phyloP scores from a whole-genome alignment of 208 protist species.

The Trypanosoma melophagium region DNA sequence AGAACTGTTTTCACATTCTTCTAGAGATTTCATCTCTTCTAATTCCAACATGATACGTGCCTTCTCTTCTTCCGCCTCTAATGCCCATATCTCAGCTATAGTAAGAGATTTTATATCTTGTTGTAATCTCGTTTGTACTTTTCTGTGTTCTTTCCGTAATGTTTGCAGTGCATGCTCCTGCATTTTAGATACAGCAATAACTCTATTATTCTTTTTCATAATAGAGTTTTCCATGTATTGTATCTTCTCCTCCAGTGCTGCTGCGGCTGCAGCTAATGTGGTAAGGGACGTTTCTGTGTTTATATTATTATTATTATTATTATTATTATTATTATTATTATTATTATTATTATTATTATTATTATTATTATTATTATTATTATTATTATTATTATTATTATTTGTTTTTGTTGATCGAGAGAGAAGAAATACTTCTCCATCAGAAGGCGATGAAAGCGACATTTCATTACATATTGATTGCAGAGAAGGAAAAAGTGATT shows the following conservation, averaged over 20 bases:
- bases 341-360: too few species aligned
- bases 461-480: background rate
- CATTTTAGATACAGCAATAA: background rate
- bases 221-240: conserved; percentile 3
- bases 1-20: background rate
- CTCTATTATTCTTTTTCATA: background rate
- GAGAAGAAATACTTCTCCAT: conserved; percentile 2
- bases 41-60: conserved; percentile 1
- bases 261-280: background rate
- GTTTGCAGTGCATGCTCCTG: background rate
- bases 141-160: background rate
- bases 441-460: background rate
- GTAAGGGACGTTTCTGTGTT: background rate
- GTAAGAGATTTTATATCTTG: background rate
- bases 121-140: background rate
- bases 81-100: background rate
- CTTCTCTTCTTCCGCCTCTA: conserved; percentile 3
- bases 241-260: conserved; percentile 10
- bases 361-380: too few species aligned
- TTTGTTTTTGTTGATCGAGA: background rate
- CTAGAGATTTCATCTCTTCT: conserved; percentile 1
- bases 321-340: too few species aligned
- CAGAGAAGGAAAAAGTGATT: background rate
- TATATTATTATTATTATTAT: too few species aligned
- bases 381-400: background rate